These are phyloP conservation scores for Rickenella mellea DNA, from an alignment of 768 basidiomycete genomes.

Conservation along the genomic window DNA sequence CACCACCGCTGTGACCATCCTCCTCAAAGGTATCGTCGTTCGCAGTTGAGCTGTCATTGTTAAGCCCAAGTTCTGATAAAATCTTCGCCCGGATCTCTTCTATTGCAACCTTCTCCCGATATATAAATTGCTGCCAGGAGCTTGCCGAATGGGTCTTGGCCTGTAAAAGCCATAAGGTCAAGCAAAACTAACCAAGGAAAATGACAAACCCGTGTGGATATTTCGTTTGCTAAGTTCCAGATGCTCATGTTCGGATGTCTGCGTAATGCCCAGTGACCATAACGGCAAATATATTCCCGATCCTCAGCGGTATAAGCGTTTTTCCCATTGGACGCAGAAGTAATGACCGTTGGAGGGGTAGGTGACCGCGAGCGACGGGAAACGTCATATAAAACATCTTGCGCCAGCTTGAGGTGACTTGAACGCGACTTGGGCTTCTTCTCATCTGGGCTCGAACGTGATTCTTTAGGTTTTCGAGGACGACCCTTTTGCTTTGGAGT, in stretches of 20 bases:
- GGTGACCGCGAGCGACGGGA: slow-evolving; percentile 24
- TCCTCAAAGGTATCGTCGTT: not conserved
- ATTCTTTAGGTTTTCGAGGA: slow-evolving; percentile 10
- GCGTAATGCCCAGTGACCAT: slow-evolving; percentile 35
- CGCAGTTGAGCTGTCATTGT: slow-evolving; percentile 7
- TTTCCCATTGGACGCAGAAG: slow-evolving; percentile 20
- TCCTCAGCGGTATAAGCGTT: slow-evolving; percentile 45
- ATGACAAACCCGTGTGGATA: slow-evolving; percentile 37
- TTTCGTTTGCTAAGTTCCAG: slow-evolving; percentile 24
- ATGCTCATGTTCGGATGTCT: slow-evolving; percentile 37
- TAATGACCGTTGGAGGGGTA: slow-evolving; percentile 32
- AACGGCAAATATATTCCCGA: slow-evolving; percentile 33
- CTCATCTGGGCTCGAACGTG: slow-evolving; percentile 3
- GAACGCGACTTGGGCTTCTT: not conserved
- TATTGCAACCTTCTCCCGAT: slow-evolving; percentile 24
- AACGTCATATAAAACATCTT: slow-evolving; percentile 1
- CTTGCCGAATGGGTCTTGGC: slow-evolving; percentile 45
- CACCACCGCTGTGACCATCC: slow-evolving; percentile 1
- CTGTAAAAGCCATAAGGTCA: slow-evolving; percentile 22
- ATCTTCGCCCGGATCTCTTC: slow-evolving; percentile 41
- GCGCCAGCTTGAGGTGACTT: not conserved
- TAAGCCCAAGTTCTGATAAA: slow-evolving; percentile 27
- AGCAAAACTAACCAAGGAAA: not conserved
- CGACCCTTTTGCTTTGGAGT: slow-evolving; percentile 13
- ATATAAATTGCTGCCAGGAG: slow-evolving; percentile 43